Conservation (phyloP, 352 stramenopile species). For the Peronosclerospora sorghi region DNA sequence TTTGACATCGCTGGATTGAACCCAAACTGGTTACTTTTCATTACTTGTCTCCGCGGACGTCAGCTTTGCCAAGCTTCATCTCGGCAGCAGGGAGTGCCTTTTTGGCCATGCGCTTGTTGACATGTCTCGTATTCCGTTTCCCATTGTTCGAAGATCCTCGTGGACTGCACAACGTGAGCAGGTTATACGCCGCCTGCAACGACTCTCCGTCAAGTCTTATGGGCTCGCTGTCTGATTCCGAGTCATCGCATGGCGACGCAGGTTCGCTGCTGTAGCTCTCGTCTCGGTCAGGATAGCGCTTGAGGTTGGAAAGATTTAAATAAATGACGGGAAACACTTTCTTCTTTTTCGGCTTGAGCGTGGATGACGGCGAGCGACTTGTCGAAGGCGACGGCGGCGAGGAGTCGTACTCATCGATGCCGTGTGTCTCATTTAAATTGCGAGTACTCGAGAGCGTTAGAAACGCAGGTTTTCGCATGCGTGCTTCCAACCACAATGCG, state of each 20-base stretch:
- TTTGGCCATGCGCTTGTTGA: background rate
- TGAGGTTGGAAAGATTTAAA: conserved; percentile 63
- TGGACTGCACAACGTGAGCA: conserved; percentile 42
- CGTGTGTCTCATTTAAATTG: conserved; percentile 17
- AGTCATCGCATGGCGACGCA: conserved; percentile 10
- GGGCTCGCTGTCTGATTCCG: conserved; percentile 14
- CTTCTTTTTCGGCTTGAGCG: conserved; percentile 34
- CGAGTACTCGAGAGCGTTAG: conserved; percentile 59
- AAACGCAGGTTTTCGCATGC: conserved; percentile 32
- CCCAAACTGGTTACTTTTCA: too few relatives aligned
- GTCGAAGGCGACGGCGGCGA: conserved; percentile 16
- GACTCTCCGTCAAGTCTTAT: conserved; percentile 53
- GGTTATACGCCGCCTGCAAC: conserved; percentile 55
- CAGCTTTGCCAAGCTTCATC: background rate
- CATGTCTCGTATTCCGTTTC: conserved; percentile 6
- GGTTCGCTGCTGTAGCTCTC: conserved; percentile 11
- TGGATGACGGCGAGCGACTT: conserved; percentile 21
- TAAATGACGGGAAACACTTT: conserved; percentile 72
- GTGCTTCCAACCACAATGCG: conserved; percentile 48
- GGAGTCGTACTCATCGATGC: conserved; percentile 8
- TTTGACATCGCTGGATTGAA: too few relatives aligned
- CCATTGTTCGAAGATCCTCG: conserved; percentile 4
- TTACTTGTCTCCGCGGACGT: too few relatives aligned
- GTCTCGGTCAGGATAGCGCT: conserved; percentile 16
- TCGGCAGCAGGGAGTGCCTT: background rate